Conservation (phyloP, 2,329 filamentous ascomycete species). For the Diaporthe longicolla region DNA sequence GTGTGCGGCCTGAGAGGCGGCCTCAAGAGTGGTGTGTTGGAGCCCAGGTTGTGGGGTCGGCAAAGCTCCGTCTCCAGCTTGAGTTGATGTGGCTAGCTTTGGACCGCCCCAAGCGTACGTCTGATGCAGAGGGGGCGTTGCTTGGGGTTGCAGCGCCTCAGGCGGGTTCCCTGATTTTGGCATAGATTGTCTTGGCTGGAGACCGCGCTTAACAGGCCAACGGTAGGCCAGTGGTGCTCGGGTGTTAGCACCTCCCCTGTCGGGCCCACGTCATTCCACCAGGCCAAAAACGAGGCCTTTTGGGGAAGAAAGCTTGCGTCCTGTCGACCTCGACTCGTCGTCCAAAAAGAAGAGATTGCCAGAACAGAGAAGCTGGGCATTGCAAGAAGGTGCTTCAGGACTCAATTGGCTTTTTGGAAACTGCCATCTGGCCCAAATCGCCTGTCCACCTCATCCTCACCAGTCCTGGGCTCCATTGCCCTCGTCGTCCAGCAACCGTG, state of each 20-base stretch:
- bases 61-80: neutral
- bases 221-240: neutral
- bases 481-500: neutral
- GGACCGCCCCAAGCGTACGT: slow-evolving; percentile 5
- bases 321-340: neutral
- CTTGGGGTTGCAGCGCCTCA: slow-evolving; percentile 13
- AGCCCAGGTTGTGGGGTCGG: neutral
- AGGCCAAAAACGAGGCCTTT: slow-evolving; percentile 26
- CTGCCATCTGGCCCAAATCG: neutral
- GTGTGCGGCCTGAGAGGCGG: slow-evolving; percentile 2
- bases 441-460: neutral
- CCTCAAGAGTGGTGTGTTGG: neutral
- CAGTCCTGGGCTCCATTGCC: neutral
- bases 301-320: slow-evolving; percentile 24
- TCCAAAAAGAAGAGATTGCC: slow-evolving; percentile 11
- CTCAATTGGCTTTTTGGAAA: slow-evolving; percentile 20
- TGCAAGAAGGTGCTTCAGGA: slow-evolving; percentile 9
- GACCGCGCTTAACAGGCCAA: slow-evolving; percentile 26
- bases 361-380: slow-evolving; percentile 10
- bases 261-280: slow-evolving; percentile 32
- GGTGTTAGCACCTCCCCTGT: slow-evolving; percentile 28
- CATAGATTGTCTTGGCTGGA: slow-evolving; percentile 20
- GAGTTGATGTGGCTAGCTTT: slow-evolving; percentile 8
- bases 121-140: slow-evolving; percentile 8
- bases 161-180: slow-evolving; percentile 33